phyloP scores from a whole-genome alignment of 1,284 basidiomycete species.

The Ustanciosporium gigantosporum region DNA sequence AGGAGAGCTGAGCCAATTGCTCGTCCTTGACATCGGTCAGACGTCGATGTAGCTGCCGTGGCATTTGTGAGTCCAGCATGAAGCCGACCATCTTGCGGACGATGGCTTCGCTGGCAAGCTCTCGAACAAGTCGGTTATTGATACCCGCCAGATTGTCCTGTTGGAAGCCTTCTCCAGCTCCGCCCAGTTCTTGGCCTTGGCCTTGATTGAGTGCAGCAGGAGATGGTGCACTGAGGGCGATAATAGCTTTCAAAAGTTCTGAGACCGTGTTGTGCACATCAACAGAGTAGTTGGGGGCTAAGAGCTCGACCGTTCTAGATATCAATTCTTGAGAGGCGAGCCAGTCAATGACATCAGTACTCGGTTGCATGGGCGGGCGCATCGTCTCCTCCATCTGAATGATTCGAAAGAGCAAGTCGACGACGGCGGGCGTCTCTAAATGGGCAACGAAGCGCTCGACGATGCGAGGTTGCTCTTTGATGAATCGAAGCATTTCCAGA shows the following conservation, averaged over 20 bases:
- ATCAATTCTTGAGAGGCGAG: conserved; percentile 83
- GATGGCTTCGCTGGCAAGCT: conserved; percentile 78
- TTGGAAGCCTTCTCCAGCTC: conserved; percentile 24
- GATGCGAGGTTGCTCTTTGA: conserved; percentile 78
- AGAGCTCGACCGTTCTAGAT: conserved; percentile 76
- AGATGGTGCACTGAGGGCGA: conserved; percentile 89
- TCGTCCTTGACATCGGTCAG: conserved; percentile 42
- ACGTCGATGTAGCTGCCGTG: conserved; percentile 26
- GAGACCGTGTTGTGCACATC: conserved; percentile 85
- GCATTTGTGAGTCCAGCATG: conserved; percentile 71
- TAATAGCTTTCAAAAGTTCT: conserved; percentile 91
- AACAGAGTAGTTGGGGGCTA: conserved; percentile 76
- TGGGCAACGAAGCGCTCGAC: conserved; percentile 82
- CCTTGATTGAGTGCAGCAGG: conserved; percentile 66
- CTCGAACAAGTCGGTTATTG: conserved; percentile 81
- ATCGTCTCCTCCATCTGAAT: conserved; percentile 87
- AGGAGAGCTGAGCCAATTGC: conserved; percentile 33
- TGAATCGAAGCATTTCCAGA: conserved; percentile 89
- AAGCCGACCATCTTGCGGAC: conserved; percentile 76
- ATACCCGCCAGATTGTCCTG: conserved; percentile 42
- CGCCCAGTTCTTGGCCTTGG: conserved; percentile 57
- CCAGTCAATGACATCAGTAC: conserved; percentile 85
- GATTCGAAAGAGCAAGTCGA: conserved; percentile 87
- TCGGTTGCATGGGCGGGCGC: conserved; percentile 63
- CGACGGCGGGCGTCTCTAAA: conserved; percentile 86